Conservation (phyloP, 1,284 basidiomycete genomes). For the Apiotrichum sp. region DNA sequence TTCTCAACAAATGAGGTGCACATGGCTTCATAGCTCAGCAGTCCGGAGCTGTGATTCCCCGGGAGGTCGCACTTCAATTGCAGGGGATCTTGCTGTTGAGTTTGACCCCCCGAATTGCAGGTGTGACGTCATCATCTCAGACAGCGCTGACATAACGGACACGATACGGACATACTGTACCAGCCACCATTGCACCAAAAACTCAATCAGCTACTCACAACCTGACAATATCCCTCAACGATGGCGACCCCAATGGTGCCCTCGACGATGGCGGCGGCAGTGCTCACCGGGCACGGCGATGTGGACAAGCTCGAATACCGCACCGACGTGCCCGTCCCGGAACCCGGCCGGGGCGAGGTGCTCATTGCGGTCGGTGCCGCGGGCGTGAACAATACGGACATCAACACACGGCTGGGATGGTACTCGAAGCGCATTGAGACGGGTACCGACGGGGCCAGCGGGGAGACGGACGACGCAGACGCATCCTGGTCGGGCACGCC, state of each 20-base stretch:
- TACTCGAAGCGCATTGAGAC: slow-evolving; percentile 1
- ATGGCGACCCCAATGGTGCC: not conserved
- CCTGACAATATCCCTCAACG: too few relatives aligned
- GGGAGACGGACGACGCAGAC: not conserved
- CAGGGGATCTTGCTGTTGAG: too few relatives aligned
- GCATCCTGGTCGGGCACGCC: slow-evolving; percentile 3
- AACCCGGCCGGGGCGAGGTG: not conserved
- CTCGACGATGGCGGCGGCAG: not conserved
- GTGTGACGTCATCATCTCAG: too few relatives aligned
- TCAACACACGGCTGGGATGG: slow-evolving; percentile 11
- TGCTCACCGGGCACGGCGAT: slow-evolving; percentile 5
- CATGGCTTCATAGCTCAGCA: too few relatives aligned
- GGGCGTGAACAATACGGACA: slow-evolving; percentile 8
- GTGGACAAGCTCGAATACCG: slow-evolving; percentile 4
- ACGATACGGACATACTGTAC: too few relatives aligned
- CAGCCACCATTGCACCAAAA: too few relatives aligned
- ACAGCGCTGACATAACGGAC: too few relatives aligned
- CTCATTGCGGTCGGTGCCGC: slow-evolving; percentile 3
- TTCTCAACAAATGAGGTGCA: too few relatives aligned
- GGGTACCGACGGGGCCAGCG: not conserved
- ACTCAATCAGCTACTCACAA: too few relatives aligned
- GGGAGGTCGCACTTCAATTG: too few relatives aligned
- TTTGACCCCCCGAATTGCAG: too few relatives aligned
- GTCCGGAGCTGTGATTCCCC: too few relatives aligned
- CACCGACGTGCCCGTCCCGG: slow-evolving; percentile 2